phyloP scores from a whole-genome alignment of 225 moss, liverwort and hornwort species.

The Pleurozium schreberi region DNA sequence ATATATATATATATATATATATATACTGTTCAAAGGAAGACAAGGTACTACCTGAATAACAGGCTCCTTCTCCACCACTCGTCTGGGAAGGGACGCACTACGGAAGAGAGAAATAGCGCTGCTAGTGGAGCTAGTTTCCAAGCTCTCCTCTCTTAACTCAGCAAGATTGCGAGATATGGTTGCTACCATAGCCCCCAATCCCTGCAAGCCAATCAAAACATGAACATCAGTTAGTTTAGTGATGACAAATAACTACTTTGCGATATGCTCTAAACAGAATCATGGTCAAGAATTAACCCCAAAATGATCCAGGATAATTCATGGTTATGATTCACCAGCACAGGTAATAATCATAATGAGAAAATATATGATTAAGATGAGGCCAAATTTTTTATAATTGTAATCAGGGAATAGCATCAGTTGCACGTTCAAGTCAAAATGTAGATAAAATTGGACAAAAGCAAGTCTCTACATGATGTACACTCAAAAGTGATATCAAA shows the following conservation, averaged over 20 bases:
- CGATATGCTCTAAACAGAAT: not conserved
- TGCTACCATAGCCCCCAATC: not conserved
- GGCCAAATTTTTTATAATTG: not conserved
- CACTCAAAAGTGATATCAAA: not conserved
- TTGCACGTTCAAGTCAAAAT: not conserved
- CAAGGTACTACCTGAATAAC: constrained; percentile 44
- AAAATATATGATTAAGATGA: not conserved
- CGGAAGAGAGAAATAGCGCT: not conserved
- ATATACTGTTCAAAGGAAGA: too few species aligned
- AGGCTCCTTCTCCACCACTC: constrained; percentile 43
- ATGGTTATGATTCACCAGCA: not conserved
- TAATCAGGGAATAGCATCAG: not conserved
- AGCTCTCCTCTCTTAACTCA: constrained; percentile 21
- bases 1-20: too few species aligned
- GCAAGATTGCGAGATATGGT: constrained; percentile 11
- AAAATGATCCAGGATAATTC: not conserved
- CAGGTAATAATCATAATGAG: not conserved
- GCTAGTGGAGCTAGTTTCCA: constrained; percentile 28
- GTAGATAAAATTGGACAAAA: not conserved
- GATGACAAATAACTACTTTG: not conserved
- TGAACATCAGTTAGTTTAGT: not conserved
- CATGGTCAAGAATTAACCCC: not conserved
- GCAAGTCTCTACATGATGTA: not conserved
- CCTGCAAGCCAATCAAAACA: not conserved
- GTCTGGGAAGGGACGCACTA: constrained; percentile 39